Evolutionary conservation across 1,284 basidiomycete genomes (phyloP), one percentile per base, ranked within the genome.

Genomic region (Ceratobasidium papillatum): DNA sequence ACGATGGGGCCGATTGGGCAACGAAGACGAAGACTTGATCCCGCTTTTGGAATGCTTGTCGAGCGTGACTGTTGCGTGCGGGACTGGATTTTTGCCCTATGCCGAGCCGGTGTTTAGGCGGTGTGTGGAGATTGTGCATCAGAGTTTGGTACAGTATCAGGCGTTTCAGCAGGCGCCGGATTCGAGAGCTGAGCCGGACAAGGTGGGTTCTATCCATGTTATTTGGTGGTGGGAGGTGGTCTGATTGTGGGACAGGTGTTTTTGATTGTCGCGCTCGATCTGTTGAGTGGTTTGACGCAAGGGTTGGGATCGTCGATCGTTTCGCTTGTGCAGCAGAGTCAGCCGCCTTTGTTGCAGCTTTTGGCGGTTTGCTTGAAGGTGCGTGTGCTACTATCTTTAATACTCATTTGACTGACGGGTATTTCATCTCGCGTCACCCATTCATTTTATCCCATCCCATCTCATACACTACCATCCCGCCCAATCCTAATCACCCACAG

Each of bases 21-120:
- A 99, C 81, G 90, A 94, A 63, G 96, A 99, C 78, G 91, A 94
- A 22, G 96, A 98, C 82, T 84, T 99, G 62, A 96, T 99, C 65
- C 98, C 97, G 0, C 85, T 99, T 43, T 88, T 98, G 17, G 96
- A 98, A 89, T 99, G 98, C 82, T 87, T 99, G 61, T 97, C 97
- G 0, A 98, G 96, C 5, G 95, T 99, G 25, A 96, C 97, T 0
- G 98, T 99, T 79, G 96, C 97, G 11, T 94, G 98, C 83, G 96
- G 96, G 0, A 86, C 89, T n/a, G 89, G 95, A 0, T 99, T 99
- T 85, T 83, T 90, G 51, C 91, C 93, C 0, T 98, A 97, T 81
- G 94, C 95, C 9, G 89, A 89, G 17, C 95, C 96, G 1, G 93
- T 99, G 41, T 99, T 96, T 82, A 91, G 96, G 78, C 91, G 98